phyloP scores from a whole-genome alignment of 306 rosid species.

The Cyclanthera cordifolia region DNA sequence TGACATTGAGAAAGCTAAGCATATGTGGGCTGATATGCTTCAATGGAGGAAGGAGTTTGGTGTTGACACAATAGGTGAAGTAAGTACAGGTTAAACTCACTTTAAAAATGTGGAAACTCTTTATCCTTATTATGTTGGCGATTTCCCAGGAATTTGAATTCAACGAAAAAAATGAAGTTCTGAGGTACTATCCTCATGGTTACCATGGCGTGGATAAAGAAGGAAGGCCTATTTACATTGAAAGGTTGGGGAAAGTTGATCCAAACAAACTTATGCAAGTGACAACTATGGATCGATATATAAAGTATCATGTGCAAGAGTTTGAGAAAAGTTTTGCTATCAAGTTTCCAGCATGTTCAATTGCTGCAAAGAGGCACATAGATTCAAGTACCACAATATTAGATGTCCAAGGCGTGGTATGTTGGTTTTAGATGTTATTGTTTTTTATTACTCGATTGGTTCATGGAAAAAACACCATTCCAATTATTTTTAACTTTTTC shows the following conservation, averaged over 20 bases:
- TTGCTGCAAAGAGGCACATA: conserved; percentile 94
- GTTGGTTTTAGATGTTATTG: conserved; percentile 15
- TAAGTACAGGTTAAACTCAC: conserved; percentile 15
- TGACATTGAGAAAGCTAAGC: conserved; percentile 80
- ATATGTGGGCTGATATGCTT: conserved; percentile 95
- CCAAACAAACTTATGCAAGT: conserved; percentile 89
- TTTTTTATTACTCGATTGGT: background rate
- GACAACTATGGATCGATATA: conserved; percentile 82
- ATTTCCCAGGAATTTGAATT: conserved; percentile 72
- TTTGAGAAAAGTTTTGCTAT: conserved; percentile 77
- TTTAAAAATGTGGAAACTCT: background rate
- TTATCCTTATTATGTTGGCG: conserved; percentile 2
- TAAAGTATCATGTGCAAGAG: conserved; percentile 77
- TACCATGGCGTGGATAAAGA: conserved; percentile 96
- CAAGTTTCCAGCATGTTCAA: conserved; percentile 87
- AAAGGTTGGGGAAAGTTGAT: conserved; percentile 87
- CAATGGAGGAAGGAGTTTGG: conserved; percentile 86
- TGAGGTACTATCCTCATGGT: conserved; percentile 78
- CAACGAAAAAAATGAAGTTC: conserved; percentile 59
- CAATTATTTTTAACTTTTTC: background rate
- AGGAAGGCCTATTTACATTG: conserved; percentile 92
- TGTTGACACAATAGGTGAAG: conserved; percentile 70
- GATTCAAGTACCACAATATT: conserved; percentile 89
- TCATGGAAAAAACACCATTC: background rate
- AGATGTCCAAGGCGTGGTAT: conserved; percentile 99